Evolutionary conservation across 192 early-diverging fungal genomes (phyloP).

Genomic region (Backusella sp.): DNA sequence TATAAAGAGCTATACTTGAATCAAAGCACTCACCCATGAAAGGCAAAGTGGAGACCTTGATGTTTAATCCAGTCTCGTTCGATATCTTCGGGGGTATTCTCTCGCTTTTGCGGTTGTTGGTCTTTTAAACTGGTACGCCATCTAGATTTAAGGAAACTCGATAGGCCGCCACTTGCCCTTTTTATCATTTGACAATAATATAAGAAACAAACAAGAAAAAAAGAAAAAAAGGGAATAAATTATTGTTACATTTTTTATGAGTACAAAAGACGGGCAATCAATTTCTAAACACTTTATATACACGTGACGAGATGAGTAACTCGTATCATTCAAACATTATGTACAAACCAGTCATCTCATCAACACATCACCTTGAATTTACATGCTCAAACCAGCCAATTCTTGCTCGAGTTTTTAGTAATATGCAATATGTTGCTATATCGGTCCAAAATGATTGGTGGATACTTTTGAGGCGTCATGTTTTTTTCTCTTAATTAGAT

Average conservation of each 20-base stretch:
- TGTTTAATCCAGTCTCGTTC: slow-evolving; percentile 20
- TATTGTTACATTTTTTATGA: background rate
- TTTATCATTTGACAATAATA: slow-evolving; percentile 2
- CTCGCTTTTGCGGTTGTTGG: background rate
- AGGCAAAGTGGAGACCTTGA: slow-evolving; percentile 18
- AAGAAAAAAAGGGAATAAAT: background rate
- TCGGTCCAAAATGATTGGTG: background rate
- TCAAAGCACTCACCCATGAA: slow-evolving; percentile 19
- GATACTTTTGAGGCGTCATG: background rate
- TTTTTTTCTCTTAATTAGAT: background rate
- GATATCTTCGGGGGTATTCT: slow-evolving; percentile 21
- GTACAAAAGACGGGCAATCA: background rate
- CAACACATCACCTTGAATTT: background rate
- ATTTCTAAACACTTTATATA: background rate
- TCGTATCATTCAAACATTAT: background rate
- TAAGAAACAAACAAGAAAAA: background rate
- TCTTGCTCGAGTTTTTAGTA: too few relatives aligned
- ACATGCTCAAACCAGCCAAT: background rate
- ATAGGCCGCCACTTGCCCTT: background rate
- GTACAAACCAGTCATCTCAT: background rate
- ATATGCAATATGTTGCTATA: background rate
- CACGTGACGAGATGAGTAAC: background rate
- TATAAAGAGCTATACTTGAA: background rate
- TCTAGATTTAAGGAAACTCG: slow-evolving; percentile 1
- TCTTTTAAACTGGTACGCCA: background rate